Conservation (phyloP, 139 green algal genomes). For the Spirogloea muscicola region DNA sequence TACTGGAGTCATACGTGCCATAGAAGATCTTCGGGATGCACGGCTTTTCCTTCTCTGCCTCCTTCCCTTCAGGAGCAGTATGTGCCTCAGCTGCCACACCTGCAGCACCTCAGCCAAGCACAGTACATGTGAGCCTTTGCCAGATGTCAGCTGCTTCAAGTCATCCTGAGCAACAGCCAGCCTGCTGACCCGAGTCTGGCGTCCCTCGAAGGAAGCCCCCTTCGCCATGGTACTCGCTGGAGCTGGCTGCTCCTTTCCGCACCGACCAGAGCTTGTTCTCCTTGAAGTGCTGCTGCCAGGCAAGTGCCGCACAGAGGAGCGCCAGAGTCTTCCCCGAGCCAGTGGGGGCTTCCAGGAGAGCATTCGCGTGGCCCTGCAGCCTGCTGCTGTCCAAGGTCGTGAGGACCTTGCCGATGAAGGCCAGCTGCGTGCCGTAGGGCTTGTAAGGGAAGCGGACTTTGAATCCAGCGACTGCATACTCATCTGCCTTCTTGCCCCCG, state of each 20-base stretch:
- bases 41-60: constrained; percentile 16
- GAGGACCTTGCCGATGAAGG: constrained; percentile 78
- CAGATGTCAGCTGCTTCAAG: no score
- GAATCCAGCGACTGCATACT: no score
- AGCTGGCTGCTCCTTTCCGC: not conserved
- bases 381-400: constrained; percentile 53
- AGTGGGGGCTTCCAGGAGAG: constrained; percentile 68
- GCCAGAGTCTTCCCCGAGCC: constrained; percentile 84
- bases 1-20: constrained; percentile 3
- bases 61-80: constrained; percentile 13
- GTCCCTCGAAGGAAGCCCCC: constrained; percentile 15
- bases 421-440: constrained; percentile 33
- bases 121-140: no score
- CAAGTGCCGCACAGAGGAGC: constrained; percentile 68
- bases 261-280: constrained; percentile 22
- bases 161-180: no score
- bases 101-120: no score
- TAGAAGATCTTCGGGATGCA: not conserved
- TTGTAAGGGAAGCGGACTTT: constrained; percentile 2
- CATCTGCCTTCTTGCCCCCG: no score
- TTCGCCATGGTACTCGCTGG: not conserved
- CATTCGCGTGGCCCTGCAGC: constrained; percentile 58
- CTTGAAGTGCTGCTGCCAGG: constrained; percentile 48
- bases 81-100: not conserved
- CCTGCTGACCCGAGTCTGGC: not conserved